Conservation (phyloP, 2,329 filamentous ascomycete genomes). For the Lecanosticta acicola region DNA sequence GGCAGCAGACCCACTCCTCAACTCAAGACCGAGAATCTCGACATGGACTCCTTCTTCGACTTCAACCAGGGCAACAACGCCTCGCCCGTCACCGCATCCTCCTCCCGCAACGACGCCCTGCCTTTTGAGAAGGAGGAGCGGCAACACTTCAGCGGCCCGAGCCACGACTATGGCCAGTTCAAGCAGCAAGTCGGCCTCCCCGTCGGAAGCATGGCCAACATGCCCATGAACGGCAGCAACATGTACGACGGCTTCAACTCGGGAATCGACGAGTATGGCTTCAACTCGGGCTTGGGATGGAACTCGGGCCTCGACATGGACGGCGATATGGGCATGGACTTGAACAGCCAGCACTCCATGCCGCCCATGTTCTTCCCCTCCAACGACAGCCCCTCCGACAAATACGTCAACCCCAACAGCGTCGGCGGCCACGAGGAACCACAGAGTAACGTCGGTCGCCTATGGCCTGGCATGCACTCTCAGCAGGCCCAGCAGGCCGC, state of each 20-base stretch:
- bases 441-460: constrained; percentile 55
- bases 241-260: constrained; percentile 39
- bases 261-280: constrained; percentile 63
- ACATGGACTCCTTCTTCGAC: constrained; percentile 38
- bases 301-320: constrained; percentile 47
- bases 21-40: constrained; percentile 34
- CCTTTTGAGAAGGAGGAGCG: constrained; percentile 35
- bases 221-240: constrained; percentile 62
- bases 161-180: constrained; percentile 92
- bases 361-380: constrained; percentile 58
- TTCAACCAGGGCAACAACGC: constrained; percentile 33
- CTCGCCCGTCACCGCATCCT: constrained; percentile 26
- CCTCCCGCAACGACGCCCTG: constrained; percentile 25
- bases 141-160: constrained; percentile 52
- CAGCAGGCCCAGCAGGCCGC: constrained; percentile 63
- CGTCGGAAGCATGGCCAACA: constrained; percentile 72
- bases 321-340: constrained; percentile 64
- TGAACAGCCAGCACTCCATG: constrained; percentile 42
- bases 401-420: constrained; percentile 68
- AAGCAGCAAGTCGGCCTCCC: constrained; percentile 93
- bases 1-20: constrained; percentile 20
- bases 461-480: constrained; percentile 92
- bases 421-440: constrained; percentile 60
- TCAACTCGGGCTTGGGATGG: constrained; percentile 53
- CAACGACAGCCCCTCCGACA: constrained; percentile 36